Evolutionary conservation across 768 basidiomycete genomes (phyloP), one percentile per base, ranked within the genome.

Genomic region (Lanmaoa pseudosensibilis): DNA sequence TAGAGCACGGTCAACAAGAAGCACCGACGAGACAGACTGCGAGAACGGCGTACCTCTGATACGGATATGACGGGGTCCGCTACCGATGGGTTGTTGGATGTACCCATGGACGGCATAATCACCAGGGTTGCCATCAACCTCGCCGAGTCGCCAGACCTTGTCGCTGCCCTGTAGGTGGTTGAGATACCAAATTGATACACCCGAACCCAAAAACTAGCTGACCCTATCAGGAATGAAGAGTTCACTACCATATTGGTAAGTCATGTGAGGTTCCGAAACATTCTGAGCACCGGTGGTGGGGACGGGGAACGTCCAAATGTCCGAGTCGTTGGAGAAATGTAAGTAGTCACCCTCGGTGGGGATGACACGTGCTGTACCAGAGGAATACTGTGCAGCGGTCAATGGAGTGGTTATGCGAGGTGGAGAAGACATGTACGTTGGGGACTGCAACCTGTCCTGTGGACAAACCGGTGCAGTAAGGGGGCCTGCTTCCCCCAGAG

Each of bases 251-350:
- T 82, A 74, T 69, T 86, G 78, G 33, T 85, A 68, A 0, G 80
- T 76, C 85, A 86, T 85, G 65, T 88, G 87, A 11, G 88, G 88
- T 67, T 88, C 81, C 2, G 86, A 85, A 9, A 75, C 74, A 21
- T 57, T 56, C 37, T 57, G 39, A 2, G 50, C 48, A 2, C 69
- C 60, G 0, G 71, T 70, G 13, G 63, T 61, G 5, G 78, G 72
- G 1, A 70, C 71, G 16, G 85, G 81, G 75, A 88, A 88, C 13
- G 77, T 78, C 66, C 85, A 79, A 12, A 77, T 62, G 1, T 76
- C 66, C 11, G 80, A 75, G 19, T 56, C 32, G 6, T 30, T 30
- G 27, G 27, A 7, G 27, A 30, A 30, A 30, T 30, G 27, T 7
- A 30, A 30, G 27, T 65, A 47, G 58, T 78, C 75, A 25, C 60